A percentile compares a stretch with the other conserved stretches of the same genome.
phyloP scores from a whole-genome alignment of 2,329 filamentous ascomycete genomes.

The Aspergillus brasiliensis region DNA sequence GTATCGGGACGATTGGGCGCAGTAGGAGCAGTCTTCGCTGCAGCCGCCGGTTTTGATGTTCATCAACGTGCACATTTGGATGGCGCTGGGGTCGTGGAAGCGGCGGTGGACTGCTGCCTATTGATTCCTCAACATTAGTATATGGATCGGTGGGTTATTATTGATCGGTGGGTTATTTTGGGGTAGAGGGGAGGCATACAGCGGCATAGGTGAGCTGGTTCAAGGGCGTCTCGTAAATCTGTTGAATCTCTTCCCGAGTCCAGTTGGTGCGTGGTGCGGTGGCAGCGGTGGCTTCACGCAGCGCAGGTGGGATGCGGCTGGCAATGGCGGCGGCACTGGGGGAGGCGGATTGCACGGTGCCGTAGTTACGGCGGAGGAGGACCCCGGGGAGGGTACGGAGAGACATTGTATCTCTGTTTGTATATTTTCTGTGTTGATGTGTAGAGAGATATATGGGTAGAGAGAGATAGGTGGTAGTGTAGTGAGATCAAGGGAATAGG shows the following conservation, averaged over 20 bases:
- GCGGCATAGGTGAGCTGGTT: constrained; percentile 76
- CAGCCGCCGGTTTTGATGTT: constrained; percentile 96
- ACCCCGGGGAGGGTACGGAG: constrained; percentile 33
- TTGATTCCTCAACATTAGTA: background rate
- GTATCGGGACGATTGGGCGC: constrained; percentile 83
- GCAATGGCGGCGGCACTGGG: constrained; percentile 34
- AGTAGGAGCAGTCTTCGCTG: constrained; percentile 91
- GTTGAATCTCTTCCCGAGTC: constrained; percentile 78
- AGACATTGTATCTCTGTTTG: constrained; percentile 26
- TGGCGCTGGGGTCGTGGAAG: constrained; percentile 79
- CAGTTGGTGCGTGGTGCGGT: constrained; percentile 67
- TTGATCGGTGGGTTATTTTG: background rate
- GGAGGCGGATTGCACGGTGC: constrained; percentile 40
- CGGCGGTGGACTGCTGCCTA: constrained; percentile 77
- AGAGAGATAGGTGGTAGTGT: background rate
- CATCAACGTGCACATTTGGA: constrained; percentile 93
- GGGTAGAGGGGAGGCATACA: constrained; percentile 56
- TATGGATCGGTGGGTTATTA: background rate
- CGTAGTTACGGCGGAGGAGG: constrained; percentile 37
- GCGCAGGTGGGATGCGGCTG: constrained; percentile 32
- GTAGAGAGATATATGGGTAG: background rate
- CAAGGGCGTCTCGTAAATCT: constrained; percentile 79
- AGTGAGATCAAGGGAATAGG: background rate
- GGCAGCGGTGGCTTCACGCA: constrained; percentile 41
- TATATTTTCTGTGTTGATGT: background rate